phyloP scores from a whole-genome alignment of 129 eudicot genomes.

The Lonicera japonica region DNA sequence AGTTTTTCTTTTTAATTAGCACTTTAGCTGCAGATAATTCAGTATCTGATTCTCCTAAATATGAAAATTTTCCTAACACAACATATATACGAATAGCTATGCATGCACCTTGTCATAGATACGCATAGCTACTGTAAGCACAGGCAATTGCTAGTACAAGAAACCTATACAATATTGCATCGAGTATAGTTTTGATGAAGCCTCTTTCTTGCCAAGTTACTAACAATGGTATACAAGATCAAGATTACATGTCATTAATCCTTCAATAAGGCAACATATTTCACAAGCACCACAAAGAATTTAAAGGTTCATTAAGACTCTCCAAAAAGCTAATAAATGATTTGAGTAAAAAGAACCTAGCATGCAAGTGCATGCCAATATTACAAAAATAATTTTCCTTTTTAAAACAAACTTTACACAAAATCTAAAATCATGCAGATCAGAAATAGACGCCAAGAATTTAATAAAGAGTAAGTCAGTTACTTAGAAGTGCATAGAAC shows the following conservation, averaged over 20 bases:
- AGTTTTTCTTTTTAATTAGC: no score
- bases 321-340: conserved; percentile 2
- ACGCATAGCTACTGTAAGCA: not conserved
- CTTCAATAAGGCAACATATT: not conserved
- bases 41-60: not conserved
- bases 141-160: not conserved
- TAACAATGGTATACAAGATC: not conserved
- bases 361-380: not conserved
- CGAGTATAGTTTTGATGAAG: not conserved
- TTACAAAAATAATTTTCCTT: not conserved
- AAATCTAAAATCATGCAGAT: not conserved
- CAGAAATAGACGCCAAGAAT: conserved; percentile 7
- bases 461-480: conserved; percentile 3
- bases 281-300: not conserved
- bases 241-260: not conserved
- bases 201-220: not conserved
- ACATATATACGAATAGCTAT: not conserved
- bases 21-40: no score
- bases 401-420: not conserved
- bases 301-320: not conserved
- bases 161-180: no score
- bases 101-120: not conserved
- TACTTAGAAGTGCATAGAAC: conserved; percentile 74
- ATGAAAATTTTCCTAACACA: not conserved
- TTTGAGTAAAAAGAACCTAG: not conserved